Percentiles rank a stretch among this genome's conserved stretches.
Evolutionary conservation across 192 early-diverging fungal genomes (phyloP).

Genomic region (Coemansia sp.): DNA sequence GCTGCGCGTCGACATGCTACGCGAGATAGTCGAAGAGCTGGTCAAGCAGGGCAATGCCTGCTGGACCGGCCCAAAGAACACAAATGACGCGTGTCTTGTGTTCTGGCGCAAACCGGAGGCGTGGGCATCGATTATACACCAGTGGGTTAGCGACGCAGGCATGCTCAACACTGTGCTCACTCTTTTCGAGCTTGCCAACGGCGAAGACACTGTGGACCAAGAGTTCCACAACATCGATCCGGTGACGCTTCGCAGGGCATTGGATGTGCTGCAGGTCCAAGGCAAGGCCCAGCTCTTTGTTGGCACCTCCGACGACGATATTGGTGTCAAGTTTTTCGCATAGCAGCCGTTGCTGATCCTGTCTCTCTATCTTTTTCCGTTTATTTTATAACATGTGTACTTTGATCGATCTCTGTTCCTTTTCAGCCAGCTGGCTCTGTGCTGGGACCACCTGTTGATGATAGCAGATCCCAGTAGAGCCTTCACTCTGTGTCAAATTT

Average conservation of each 20-base stretch:
- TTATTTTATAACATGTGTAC: neutral
- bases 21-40: constrained; percentile 74
- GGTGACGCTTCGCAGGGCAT: constrained; percentile 66
- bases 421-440: neutral
- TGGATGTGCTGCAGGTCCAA: constrained; percentile 78
- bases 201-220: constrained; percentile 73
- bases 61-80: constrained; percentile 50
- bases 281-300: constrained; percentile 83
- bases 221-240: constrained; percentile 82
- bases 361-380: neutral
- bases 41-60: constrained; percentile 61
- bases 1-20: constrained; percentile 61
- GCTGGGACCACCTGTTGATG: too few species aligned
- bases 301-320: constrained; percentile 59
- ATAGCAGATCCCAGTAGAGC: too few species aligned
- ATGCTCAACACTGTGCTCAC: constrained; percentile 82
- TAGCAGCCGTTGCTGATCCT: constrained; percentile 4
- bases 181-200: constrained; percentile 84
- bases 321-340: constrained; percentile 86
- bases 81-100: constrained; percentile 61
- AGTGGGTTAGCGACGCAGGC: constrained; percentile 79
- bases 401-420: neutral
- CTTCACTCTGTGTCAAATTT: too few species aligned
- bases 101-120: constrained; percentile 90
- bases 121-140: constrained; percentile 80